Base-by-base conservation (phyloP, 2,329 filamentous ascomycete species). In the Epicoccum sorghinum region DNA sequence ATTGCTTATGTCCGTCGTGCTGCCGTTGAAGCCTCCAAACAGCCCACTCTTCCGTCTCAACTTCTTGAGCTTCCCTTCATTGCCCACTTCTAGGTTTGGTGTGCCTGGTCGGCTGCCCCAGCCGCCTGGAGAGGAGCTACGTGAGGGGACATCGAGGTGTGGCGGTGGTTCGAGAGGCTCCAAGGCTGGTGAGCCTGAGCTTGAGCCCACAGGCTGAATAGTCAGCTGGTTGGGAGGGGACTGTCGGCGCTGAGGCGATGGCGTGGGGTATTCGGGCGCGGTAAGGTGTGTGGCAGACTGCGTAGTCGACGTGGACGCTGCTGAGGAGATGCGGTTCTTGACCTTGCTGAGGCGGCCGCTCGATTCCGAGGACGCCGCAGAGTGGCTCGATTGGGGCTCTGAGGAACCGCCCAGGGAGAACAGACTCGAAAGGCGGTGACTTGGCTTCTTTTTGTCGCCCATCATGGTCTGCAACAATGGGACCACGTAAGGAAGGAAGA, bases 31-130 rank as follows among this genome's bases (percentile, higher is more conserved):
- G 29, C 65, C 59, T 7, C 68, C 68, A 57, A 75, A 74, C 9
- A 76, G 47, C 24, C 59, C 68, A 52, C 71, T 75, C 51, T 65
- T 72, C 48, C 74, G 62, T 59, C 69, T 68, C 45, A 69, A 57
- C 54, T 74, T 75, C 62, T 70, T 72, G 38, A 65, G 43, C 14
- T 61, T 64, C 0, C 58, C 59, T 30, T 67, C 67, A 12, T 56
- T 42, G 1, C 55, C 57, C 12, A 52, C 35, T 8, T 65, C 64
- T n/a, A 48, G 33, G 36, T 46, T 57, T 13, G 67, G 59, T 30
- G 62, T 70, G 2, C 56, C 51, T 13, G 69, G 64, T 5, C 69
- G 65, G 51, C 65, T 68, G 32, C 60, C 63, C 30, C 40, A 27
- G 50, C 49, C 58, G 25, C 55, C 55, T 3, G 71, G 71, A 4